Conservation (phyloP, 1,284 basidiomycete genomes). For the Ustilago curta region DNA sequence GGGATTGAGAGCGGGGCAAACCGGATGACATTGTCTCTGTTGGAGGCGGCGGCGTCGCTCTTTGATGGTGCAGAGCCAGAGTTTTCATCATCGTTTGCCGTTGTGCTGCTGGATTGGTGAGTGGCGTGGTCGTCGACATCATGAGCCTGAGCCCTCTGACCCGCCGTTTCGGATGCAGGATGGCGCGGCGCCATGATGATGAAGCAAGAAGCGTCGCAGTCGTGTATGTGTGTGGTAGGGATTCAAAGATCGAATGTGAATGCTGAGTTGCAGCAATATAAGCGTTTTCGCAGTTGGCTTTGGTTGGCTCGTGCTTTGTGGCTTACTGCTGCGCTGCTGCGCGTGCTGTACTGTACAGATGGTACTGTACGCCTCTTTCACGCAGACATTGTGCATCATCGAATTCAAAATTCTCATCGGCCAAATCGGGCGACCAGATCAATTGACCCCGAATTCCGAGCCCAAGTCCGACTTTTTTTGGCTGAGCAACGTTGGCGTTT, state of each 20-base stretch:
- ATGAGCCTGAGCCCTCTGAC: conserved; percentile 33
- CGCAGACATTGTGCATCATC: conserved; percentile 8
- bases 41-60: conserved; percentile 19
- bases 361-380: conserved; percentile 11
- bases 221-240: conserved; percentile 1
- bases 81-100: conserved; percentile 4
- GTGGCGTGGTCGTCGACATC: conserved; percentile 23
- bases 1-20: conserved; percentile 65
- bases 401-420: conserved; percentile 6
- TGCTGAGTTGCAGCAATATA: background rate
- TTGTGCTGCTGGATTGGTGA: background rate
- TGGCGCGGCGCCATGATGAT: conserved; percentile 30
- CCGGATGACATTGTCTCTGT: conserved; percentile 40
- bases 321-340: conserved; percentile 4
- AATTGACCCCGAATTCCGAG: conserved; percentile 26
- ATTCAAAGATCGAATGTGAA: background rate
- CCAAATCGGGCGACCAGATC: background rate
- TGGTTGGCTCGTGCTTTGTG: conserved; percentile 28
- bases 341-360: background rate
- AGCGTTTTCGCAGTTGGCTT: too few relatives aligned
- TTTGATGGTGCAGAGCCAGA: background rate
- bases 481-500: background rate
- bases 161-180: conserved; percentile 47
- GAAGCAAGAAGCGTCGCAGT: background rate
- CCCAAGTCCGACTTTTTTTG: background rate